Base-by-base conservation (phyloP, 2,329 filamentous ascomycete genomes). In the Trichoderma semiorbis region DNA sequence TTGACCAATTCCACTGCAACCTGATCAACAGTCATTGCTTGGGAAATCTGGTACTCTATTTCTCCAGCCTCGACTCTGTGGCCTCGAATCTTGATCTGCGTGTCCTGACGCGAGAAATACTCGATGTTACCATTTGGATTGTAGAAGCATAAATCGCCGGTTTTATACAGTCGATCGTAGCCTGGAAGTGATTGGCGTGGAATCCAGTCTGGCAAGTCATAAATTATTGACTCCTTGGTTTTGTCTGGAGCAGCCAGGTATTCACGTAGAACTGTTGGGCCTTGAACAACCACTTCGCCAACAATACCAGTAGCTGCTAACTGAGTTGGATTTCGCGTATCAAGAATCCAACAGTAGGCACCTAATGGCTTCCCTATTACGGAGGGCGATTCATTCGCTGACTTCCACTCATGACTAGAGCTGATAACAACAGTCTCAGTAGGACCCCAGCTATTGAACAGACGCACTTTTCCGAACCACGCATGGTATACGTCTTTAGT, bases 61-160 rank as follows among this genome's bases (percentile, higher is more conserved):
- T 76, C 75, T 1, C 64, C 69, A 14, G 86, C 79, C 78, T 86
- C 89, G 66, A 87, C 81, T 68, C 86, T 78, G 71, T 84, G 88
- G 26, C 89, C 89, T 21, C 84, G 81, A 14, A 89, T 77, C 76
- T 90, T 90, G 60, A 89, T 82, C 75, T 89, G 87, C 0, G 83
- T 83, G 73, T 89, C 87, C 74, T 86, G 86, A 24, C 87, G 81
- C 50, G 86, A 86, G 57, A 85, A 75, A 68, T 83, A 85, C 0
- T 81, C 73, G 5, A 86, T 75, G 32, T 76, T 75, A 1, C 82
- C 81, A 63, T 84, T 80, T 0, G 76, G 75, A 43, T 81, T 76
- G 26, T 84, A 84, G 60, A 76, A 76, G 7, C 78, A 84, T 6
- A 86, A 78, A 73, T 86, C 85, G 8, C 85, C 84, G 1, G 84